Conservation (phyloP, 2,329 filamentous ascomycete species). For the Thermothelomyces thermophilus region DNA sequence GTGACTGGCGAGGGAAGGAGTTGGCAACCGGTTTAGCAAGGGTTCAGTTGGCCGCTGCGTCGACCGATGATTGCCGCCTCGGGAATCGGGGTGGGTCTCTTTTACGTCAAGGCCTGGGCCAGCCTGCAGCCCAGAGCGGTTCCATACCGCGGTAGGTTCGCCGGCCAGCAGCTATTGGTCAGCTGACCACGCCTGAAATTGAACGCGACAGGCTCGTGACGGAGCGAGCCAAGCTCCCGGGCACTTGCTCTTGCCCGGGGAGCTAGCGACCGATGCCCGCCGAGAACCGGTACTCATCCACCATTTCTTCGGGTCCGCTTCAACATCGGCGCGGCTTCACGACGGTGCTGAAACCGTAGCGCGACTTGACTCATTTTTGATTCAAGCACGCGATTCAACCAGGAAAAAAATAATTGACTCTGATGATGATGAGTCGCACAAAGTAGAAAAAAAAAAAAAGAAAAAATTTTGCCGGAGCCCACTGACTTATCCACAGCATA, state of each 20-base stretch:
- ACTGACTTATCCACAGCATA: not conserved
- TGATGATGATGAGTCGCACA: not conserved
- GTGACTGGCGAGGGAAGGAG: not conserved
- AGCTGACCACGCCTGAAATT: slow-evolving; percentile 5
- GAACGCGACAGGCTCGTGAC: not conserved
- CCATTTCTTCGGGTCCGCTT: not conserved
- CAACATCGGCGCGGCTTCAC: not conserved
- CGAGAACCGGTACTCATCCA: slow-evolving; percentile 1
- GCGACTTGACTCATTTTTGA: not conserved
- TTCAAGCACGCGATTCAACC: not conserved
- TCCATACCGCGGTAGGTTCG: slow-evolving; percentile 10
- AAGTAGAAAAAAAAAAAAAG: too few relatives aligned
- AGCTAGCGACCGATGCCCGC: slow-evolving; percentile 8
- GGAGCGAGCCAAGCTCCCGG: not conserved
- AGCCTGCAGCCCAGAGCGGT: slow-evolving; percentile 11
- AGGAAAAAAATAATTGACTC: not conserved
- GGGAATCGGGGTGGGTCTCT: slow-evolving; percentile 11
- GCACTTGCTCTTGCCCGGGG: not conserved
- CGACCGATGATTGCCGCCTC: slow-evolving; percentile 17
- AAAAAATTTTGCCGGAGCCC: not conserved
- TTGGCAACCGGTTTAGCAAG: not conserved
- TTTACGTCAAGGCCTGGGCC: slow-evolving; percentile 16
- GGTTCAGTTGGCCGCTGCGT: not conserved
- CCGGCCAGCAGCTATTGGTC: slow-evolving; percentile 10
- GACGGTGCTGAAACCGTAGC: not conserved